Base-by-base conservation (phyloP, 352 stramenopile species). In the Phytophthora colocasiae region DNA sequence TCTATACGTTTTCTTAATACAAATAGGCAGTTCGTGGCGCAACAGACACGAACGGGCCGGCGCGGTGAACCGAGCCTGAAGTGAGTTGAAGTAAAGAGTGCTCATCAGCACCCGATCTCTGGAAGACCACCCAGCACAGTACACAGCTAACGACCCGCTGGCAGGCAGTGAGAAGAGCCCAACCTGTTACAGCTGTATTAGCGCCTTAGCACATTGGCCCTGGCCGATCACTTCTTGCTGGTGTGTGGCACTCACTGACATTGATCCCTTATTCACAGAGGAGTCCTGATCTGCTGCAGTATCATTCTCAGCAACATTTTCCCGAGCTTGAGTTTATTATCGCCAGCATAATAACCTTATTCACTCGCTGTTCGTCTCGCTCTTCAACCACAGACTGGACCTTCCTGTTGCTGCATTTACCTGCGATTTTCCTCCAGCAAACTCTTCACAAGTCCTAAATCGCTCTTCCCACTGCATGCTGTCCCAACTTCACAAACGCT, bases 361-460 rank as follows among this genome's bases (percentile, higher is more conserved):
- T 14, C 14, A 57, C 22, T 14, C 50, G 50, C 24, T 46, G 26
- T 36, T 57, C 50, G 14, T 47, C n/a, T 7, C 47, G 36, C 14
- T 49, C 24, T 14, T 58, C 51, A 5, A 51, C 45, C 10, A 19
- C 19, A 14, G 41, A n/a, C 31, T 48, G 29, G 22, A 22, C 22
- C 22, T 22, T 52, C 29, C 9, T 46, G 40, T 26, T 41, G 39
- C 29, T 60, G 34, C 22, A 17, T 15, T 15, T 36, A 22, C 22
- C 49, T 57, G 6, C 49, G 34, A n/a, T 57, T 57, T 36, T 46
- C 34, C 39, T 59, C 52, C 26, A 43, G 15, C 24, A 48, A 59
- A 22, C 10, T 50, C 7, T 38, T 36, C 39, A 46, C 38, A 15
- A 34, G 40, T 2, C 31, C 27, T 17, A 60, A 19, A 17, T 32